phyloP scores from a whole-genome alignment of 768 basidiomycete genomes.

The Aureoboletus auriporus region DNA sequence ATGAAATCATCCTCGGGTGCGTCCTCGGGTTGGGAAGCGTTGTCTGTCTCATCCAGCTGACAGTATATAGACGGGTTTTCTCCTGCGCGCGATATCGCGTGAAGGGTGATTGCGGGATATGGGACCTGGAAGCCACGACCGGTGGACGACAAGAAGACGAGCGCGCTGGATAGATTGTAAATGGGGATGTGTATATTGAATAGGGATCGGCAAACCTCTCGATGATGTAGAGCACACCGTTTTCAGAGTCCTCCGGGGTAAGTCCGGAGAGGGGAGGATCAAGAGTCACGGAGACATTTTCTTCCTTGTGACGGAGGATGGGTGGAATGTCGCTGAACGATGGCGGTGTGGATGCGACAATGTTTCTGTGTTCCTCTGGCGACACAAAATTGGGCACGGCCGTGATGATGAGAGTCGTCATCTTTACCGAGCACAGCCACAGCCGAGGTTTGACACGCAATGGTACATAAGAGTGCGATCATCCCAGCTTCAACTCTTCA shows the following conservation, averaged over 20 bases:
- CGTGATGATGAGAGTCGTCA: slow-evolving; percentile 32
- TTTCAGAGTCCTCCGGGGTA: slow-evolving; percentile 42
- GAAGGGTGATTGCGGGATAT: slow-evolving; percentile 89
- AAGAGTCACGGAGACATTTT: slow-evolving; percentile 62
- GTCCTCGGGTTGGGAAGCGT: slow-evolving; percentile 34
- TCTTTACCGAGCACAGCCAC: slow-evolving; percentile 10
- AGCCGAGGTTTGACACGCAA: background rate
- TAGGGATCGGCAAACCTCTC: slow-evolving; percentile 58
- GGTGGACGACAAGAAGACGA: slow-evolving; percentile 71
- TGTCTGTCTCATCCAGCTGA: slow-evolving; percentile 76
- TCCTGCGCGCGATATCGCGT: slow-evolving; percentile 80
- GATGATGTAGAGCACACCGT: slow-evolving; percentile 77
- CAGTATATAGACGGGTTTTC: slow-evolving; percentile 76
- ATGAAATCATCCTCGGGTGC: slow-evolving; percentile 30
- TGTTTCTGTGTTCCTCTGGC: slow-evolving; percentile 60
- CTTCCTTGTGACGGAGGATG: slow-evolving; percentile 69
- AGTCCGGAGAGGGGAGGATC: slow-evolving; percentile 69
- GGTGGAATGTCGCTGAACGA: slow-evolving; percentile 87
- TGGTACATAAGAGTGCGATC: no score
- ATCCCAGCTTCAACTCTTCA: no score
- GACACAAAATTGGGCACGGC: slow-evolving; percentile 44
- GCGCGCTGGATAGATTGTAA: slow-evolving; percentile 43
- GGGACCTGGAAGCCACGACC: slow-evolving; percentile 78
- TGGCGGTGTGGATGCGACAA: slow-evolving; percentile 76
- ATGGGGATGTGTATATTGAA: slow-evolving; percentile 5